Base-by-base conservation (phyloP, 345 rosid species). In the Clausena lansium region DNA sequence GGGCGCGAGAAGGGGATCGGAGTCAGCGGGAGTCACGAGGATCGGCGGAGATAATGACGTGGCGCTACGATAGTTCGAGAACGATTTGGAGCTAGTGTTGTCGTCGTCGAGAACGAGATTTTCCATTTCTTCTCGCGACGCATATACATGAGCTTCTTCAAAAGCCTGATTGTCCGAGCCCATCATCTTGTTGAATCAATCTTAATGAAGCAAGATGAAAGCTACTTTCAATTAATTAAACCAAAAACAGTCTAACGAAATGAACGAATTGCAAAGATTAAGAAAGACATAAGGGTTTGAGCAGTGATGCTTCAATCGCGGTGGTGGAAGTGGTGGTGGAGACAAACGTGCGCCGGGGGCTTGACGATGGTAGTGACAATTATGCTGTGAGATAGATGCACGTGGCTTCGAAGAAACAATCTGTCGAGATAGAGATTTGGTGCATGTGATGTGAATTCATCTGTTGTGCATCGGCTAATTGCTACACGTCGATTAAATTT, bases 1-100 rank as follows among this genome's bases (percentile, higher is more conserved):
- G 39, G 91, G 89, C 38, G 91, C 73, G 71, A 86, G 85, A n/a
- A 96, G 83, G 4, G 98, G 98, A 89, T 95, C 98, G 15, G 90
- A 91, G 57, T 91, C 92, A 7, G 93, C 89, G 5, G 94, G 91
- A 4, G 84, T 73, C 7, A 80, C 57, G 66, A 77, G 30, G 67
- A 84, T 70, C 67, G 91, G 83, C 72, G 83, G 89, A 10, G 94
- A 84, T 7, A 95, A 85, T 17, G 94, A 89, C 83, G 77, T 81
- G 68, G 94, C 92, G 82, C 91, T 92, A 4, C 93, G 94, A 74
- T 86, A 92, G 76, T 28, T 82, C 5, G 91, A 76, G 79, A 80
- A 83, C 22, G 91, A 83, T 41, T 76, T 76, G 57, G 70, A 77
- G 68, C 72, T 82, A 68, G 65, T 70, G 63, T 67, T 15, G 70